These are phyloP conservation scores for Pseudozyma thailandica DNA, from an alignment of 1,284 basidiomycete species.

Conservation along the genomic window DNA sequence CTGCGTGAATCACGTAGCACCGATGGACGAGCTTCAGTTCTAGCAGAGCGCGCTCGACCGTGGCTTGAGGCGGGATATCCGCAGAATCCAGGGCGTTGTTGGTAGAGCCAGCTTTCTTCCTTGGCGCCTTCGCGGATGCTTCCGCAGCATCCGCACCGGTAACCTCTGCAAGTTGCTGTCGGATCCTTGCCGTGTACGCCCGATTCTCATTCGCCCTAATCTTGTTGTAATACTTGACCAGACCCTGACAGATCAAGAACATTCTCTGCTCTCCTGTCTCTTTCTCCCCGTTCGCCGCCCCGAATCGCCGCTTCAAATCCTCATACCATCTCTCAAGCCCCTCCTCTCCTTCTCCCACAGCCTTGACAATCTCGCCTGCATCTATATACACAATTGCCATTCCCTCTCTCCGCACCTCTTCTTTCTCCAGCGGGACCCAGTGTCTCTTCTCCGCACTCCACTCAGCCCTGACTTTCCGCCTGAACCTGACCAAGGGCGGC, in stretches of 20 bases:
- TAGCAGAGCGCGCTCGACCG: conserved; percentile 28
- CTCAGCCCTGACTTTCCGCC: conserved; percentile 27
- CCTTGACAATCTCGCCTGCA: conserved; percentile 28
- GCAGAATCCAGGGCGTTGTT: background rate
- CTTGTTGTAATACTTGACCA: conserved; percentile 34
- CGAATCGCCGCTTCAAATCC: conserved; percentile 20
- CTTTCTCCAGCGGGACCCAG: conserved; percentile 35
- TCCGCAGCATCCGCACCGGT: background rate
- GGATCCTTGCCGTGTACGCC: conserved; percentile 41
- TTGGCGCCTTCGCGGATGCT: conserved; percentile 7
- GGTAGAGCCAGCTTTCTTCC: conserved; percentile 5
- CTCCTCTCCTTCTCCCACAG: conserved; percentile 14
- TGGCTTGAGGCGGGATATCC: conserved; percentile 3
- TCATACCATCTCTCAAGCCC: conserved; percentile 34
- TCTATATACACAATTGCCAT: conserved; percentile 33
- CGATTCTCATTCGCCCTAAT: conserved; percentile 32
- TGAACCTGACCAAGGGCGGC: conserved; percentile 31
- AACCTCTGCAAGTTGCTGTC: conserved; percentile 28
- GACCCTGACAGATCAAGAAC: conserved; percentile 46
- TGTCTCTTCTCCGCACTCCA: conserved; percentile 28
- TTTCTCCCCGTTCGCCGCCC: conserved; percentile 1
- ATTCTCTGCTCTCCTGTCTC: conserved; percentile 7
- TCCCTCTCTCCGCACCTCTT: conserved; percentile 23
- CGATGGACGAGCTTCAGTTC: conserved; percentile 44
- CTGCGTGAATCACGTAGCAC: conserved; percentile 44